These are phyloP conservation scores for Penicillium fimorum DNA, from an alignment of 495 filamentous ascomycete genomes.

Conservation along the genomic window DNA sequence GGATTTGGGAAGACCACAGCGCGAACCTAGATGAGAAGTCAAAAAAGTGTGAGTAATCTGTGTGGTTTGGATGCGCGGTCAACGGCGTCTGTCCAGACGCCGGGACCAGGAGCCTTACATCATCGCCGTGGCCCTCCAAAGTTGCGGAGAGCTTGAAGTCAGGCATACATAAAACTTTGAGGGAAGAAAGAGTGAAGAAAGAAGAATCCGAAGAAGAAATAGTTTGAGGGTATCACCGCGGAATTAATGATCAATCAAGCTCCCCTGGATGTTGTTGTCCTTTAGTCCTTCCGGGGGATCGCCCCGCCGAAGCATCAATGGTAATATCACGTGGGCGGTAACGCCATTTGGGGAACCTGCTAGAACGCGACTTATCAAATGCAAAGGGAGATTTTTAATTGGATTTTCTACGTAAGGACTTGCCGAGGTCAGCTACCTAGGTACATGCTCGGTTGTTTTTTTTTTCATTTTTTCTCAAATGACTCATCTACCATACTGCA, in stretches of 20 bases:
- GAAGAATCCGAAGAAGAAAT: constrained; percentile 2
- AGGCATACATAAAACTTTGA: constrained; percentile 47
- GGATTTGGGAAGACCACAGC: constrained; percentile 76
- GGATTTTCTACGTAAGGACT: not conserved
- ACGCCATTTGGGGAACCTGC: constrained; percentile 26
- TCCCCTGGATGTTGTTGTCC: constrained; percentile 24
- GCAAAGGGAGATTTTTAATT: not conserved
- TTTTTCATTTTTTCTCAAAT: not conserved
- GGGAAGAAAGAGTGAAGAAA: constrained; percentile 2
- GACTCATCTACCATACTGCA: not conserved
- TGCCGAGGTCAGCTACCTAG: too few species aligned
- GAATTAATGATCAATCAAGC: constrained; percentile 14
- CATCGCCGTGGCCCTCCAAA: constrained; percentile 75
- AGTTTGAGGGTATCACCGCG: constrained; percentile 1
- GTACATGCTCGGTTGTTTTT: not conserved
- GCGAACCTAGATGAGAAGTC: constrained; percentile 65
- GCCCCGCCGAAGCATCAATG: constrained; percentile 30
- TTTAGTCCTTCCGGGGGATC: constrained; percentile 27
- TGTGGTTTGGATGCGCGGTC: constrained; percentile 11
- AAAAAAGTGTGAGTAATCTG: constrained; percentile 16
- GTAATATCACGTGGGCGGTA: constrained; percentile 40
- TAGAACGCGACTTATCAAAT: constrained; percentile 22
- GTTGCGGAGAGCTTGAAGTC: constrained; percentile 81
- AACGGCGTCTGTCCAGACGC: constrained; percentile 16
- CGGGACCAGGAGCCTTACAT: constrained; percentile 57